Base-by-base conservation (phyloP, 257 asterid species). In the Capsicum pubescens region DNA sequence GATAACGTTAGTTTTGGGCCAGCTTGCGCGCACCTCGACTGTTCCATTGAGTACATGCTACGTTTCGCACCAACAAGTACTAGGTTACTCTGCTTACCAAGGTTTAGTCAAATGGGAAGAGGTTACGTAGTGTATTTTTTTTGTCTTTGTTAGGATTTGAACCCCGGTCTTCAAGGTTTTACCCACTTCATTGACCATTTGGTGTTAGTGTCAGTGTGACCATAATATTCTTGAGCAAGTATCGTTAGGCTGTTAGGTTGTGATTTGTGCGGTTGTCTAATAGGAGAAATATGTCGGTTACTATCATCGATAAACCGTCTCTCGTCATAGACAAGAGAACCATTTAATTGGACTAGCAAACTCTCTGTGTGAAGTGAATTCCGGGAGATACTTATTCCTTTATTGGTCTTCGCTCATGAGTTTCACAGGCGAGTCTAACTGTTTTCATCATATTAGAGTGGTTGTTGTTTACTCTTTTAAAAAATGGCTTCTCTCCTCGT, bases 271-370 rank as follows among this genome's bases (percentile, higher is more conserved):
- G 64, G 26, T 58, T 58, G 26, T 58, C 4, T 55, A 13, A 55
- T 55, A 55, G 59, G 16, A 12, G 59, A 55, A 55, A 54, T 54
- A 54, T 55, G 59, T 55, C 1, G 0, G 2, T 55, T 55, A 55
- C 14, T 55, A 16, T 7, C 17, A 58, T 17, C 17, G 64, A 58
- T 8, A 16, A 58, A 55, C 14, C 14, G 7, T 39, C 44, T 39
- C 44, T 39, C 44, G 36, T 36, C 50, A 35, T 36, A 36, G 77
- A 36, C 52, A 1, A 68, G 26, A 8, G 15, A 68, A 68, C 77
- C 13, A 68, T 14, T 63, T 69, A 16, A 55, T 69, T 69, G 16
- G 78, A 69, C 78, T 8, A 68, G 78, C 77, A 16, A 16, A 69
- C 21, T 69, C 32, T 71, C 6, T 50, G 12, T 48, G 44, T 74